Conservation (phyloP, 2,329 filamentous ascomycete species). For the Cytospora piceae region DNA sequence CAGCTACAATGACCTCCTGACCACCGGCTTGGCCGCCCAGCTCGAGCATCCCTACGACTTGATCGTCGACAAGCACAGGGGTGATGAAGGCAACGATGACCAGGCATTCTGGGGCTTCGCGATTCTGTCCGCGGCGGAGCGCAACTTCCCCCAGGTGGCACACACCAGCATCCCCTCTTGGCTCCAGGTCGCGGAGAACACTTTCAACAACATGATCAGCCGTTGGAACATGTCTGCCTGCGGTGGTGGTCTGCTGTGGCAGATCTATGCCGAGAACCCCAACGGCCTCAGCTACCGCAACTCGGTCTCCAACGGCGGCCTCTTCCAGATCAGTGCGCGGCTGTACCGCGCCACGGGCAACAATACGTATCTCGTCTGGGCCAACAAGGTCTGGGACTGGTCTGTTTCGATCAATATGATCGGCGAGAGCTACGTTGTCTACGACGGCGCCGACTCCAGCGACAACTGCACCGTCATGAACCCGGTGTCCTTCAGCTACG, state of each 20-base stretch:
- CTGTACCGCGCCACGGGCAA: constrained; percentile 72
- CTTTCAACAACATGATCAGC: constrained; percentile 70
- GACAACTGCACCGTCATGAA: constrained; percentile 59
- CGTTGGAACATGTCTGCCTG: constrained; percentile 74
- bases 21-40: constrained; percentile 62
- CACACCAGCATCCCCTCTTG: constrained; percentile 61
- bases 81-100: constrained; percentile 74
- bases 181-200: constrained; percentile 68
- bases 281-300: constrained; percentile 85
- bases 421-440: constrained; percentile 57
- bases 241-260: constrained; percentile 76
- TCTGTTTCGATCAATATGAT: constrained; percentile 60
- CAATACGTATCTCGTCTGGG: constrained; percentile 68
- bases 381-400: constrained; percentile 70
- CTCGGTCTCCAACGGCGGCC: constrained; percentile 77
- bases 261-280: constrained; percentile 75
- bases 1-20: constrained; percentile 62
- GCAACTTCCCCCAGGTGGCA: constrained; percentile 63
- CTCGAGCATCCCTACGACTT: constrained; percentile 62
- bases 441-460: constrained; percentile 62
- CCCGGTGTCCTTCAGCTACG: constrained; percentile 66
- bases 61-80: constrained; percentile 58
- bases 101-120: constrained; percentile 75
- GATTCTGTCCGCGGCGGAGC: constrained; percentile 69
- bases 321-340: constrained; percentile 80